phyloP scores from a whole-genome alignment of 2,329 filamentous ascomycete species.

The Paecilomyces variotii region DNA sequence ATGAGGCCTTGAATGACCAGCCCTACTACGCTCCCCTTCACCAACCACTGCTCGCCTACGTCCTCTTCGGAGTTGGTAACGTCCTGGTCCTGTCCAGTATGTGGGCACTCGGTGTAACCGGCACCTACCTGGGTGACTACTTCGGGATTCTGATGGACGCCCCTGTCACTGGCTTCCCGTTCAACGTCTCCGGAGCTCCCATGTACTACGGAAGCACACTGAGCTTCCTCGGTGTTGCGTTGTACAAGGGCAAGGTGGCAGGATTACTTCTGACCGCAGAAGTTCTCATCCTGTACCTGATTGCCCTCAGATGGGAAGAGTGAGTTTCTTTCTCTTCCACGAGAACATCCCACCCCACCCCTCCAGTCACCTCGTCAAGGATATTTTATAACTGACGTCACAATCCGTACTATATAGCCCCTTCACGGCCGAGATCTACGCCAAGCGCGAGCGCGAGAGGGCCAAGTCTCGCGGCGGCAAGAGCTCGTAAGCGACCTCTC shows the following conservation, averaged over 20 bases:
- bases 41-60: conserved; percentile 57
- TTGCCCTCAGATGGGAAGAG: conserved; percentile 83
- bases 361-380: not conserved
- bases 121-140: conserved; percentile 96
- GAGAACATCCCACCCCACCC: not conserved
- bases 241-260: conserved; percentile 80
- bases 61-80: conserved; percentile 68
- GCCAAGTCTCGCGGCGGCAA: conserved; percentile 30
- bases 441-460: conserved; percentile 51
- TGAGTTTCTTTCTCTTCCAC: conserved; percentile 24
- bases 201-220: conserved; percentile 96
- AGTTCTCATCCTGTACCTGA: conserved; percentile 69
- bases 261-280: conserved; percentile 67
- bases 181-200: conserved; percentile 80
- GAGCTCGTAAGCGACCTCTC: conserved; percentile 20
- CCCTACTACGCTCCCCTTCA: conserved; percentile 68
- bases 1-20: conserved; percentile 67
- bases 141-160: conserved; percentile 96
- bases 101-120: conserved; percentile 85
- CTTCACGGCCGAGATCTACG: conserved; percentile 89
- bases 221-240: conserved; percentile 80
- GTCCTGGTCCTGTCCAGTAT: conserved; percentile 80
- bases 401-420: conserved; percentile 42
- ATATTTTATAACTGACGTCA: not conserved
- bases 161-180: conserved; percentile 91